Evolutionary conservation across 2,329 filamentous ascomycete genomes (phyloP).

Genomic region (Scedosporium apiospermum): DNA sequence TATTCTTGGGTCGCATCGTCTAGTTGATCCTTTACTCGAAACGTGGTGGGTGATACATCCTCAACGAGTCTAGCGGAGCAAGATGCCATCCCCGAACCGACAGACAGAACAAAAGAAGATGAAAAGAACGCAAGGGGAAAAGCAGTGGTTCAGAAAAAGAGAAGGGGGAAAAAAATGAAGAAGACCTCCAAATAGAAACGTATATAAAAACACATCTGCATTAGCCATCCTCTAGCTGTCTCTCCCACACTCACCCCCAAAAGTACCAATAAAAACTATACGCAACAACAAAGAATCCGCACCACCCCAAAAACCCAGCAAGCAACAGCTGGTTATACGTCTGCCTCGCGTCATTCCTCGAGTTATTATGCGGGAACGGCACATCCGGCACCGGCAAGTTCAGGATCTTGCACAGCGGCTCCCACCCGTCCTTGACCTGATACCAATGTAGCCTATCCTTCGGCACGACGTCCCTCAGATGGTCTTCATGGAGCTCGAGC

Average conservation of each 20-base stretch:
- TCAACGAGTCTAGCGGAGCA: too few relatives aligned
- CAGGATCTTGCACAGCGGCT: slow-evolving; percentile 23
- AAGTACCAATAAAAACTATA: slow-evolving; percentile 2
- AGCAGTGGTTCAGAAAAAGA: not conserved
- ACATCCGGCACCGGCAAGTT: slow-evolving; percentile 21
- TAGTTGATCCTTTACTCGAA: too few relatives aligned
- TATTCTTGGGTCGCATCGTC: too few relatives aligned
- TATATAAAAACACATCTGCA: not conserved
- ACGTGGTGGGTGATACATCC: too few relatives aligned
- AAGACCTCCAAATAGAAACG: not conserved
- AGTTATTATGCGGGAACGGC: slow-evolving; percentile 25
- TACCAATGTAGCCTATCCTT: slow-evolving; percentile 24
- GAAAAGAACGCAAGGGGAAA: not conserved
- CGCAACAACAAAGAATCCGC: not conserved
- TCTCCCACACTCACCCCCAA: not conserved
- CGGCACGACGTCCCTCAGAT: slow-evolving; percentile 21
- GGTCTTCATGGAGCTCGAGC: slow-evolving; percentile 19
- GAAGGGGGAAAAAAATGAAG: not conserved
- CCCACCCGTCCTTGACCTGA: slow-evolving; percentile 24
- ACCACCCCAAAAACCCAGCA: slow-evolving; percentile 3
- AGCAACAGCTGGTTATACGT: slow-evolving; percentile 6
- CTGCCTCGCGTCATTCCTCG: slow-evolving; percentile 3
- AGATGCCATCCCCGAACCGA: too few relatives aligned
- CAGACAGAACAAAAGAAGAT: too few relatives aligned
- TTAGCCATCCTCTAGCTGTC: not conserved